These are phyloP conservation scores for Zychaea mexicana DNA, from an alignment of 371 early-diverging fungal genomes.

Conservation along the genomic window DNA sequence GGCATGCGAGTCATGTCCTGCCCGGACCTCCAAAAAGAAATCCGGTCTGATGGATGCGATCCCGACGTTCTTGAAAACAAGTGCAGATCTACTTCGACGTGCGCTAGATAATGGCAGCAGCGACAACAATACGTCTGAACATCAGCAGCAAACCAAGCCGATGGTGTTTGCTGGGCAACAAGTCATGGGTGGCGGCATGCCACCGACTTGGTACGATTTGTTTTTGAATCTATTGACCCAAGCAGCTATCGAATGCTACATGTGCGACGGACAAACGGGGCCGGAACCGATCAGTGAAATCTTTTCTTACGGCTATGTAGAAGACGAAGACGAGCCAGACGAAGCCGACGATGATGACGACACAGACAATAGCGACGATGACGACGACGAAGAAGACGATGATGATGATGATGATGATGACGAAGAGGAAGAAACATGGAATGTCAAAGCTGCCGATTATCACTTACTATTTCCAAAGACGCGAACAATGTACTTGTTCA, in stretches of 20 bases:
- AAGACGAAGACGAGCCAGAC: conserved; percentile 49
- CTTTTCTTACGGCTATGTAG: conserved; percentile 64
- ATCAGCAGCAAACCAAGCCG: conserved; percentile 19
- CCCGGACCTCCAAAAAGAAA: conserved; percentile 3
- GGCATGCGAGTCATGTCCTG: conserved; percentile 27
- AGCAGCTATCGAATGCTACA: conserved; percentile 62
- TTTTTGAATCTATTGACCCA: conserved; percentile 64
- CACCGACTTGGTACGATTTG: conserved; percentile 60
- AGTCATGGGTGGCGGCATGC: conserved; percentile 61
- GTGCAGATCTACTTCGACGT: conserved; percentile 30
- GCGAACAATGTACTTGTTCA: conserved; percentile 50
- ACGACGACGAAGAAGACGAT: conserved; percentile 23
- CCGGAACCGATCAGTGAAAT: conserved; percentile 58
- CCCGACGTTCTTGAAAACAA: conserved; percentile 41
- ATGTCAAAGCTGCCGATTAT: conserved; percentile 46
- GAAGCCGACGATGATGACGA: conserved; percentile 28
- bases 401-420: conserved; percentile 17
- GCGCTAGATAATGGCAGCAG: conserved; percentile 9
- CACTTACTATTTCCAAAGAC: conserved; percentile 53
- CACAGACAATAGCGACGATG: conserved; percentile 25
- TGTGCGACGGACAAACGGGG: conserved; percentile 58
- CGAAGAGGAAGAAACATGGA: conserved; percentile 34
- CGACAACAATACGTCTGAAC: neutral
- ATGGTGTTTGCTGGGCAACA: conserved; percentile 48
- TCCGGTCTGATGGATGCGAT: conserved; percentile 37